Evolutionary conservation across 768 basidiomycete species (phyloP).

Genomic region (Lepiota venenata): DNA sequence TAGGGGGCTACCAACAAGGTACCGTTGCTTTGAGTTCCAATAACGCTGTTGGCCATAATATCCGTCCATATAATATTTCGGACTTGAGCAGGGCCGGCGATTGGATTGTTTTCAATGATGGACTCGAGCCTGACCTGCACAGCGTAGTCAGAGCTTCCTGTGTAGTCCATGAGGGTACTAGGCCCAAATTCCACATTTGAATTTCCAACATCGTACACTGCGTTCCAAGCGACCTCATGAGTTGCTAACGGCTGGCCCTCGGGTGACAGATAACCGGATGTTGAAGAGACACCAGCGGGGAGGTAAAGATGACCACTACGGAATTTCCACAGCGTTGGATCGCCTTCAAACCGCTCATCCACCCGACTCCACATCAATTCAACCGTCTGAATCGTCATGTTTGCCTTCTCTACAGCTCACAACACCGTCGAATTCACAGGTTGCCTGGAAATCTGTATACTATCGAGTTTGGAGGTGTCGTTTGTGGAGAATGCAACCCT

Average conservation of each 20-base stretch:
- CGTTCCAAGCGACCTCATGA: background rate
- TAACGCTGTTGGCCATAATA: background rate
- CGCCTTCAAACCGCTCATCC: too few species aligned
- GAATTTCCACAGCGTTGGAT: background rate
- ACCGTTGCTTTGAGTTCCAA: background rate
- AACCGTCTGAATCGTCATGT: background rate
- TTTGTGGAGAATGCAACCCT: background rate
- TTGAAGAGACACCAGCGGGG: background rate
- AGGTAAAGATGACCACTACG: background rate
- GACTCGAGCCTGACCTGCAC: background rate
- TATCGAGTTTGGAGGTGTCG: background rate
- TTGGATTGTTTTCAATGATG: background rate
- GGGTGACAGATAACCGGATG: background rate
- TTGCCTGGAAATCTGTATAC: background rate
- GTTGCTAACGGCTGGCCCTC: background rate
- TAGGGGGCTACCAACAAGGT: background rate
- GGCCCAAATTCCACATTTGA: too few species aligned
- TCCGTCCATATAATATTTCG: conserved; percentile 3
- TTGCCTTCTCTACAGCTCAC: background rate
- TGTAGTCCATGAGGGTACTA: background rate
- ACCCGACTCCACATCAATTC: too few species aligned
- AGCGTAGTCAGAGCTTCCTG: background rate
- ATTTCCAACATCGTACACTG: background rate
- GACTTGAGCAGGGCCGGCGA: background rate
- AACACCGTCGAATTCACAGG: background rate